These are phyloP conservation scores for Volvox reticuliferus DNA, from an alignment of 139 green algal genomes.

Conservation along the genomic window DNA sequence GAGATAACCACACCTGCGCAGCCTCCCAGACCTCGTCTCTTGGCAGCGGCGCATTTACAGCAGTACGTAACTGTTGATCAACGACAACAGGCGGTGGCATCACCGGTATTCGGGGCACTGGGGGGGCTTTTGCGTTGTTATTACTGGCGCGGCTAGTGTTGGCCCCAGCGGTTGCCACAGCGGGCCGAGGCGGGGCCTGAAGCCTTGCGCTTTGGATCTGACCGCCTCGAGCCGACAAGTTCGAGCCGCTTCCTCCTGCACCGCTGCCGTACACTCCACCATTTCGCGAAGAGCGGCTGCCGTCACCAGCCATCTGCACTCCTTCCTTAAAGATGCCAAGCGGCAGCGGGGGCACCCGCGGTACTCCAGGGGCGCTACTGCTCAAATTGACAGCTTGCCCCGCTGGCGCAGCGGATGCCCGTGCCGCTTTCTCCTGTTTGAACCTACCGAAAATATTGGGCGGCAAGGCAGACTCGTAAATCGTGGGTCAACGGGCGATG, in stretches of 20 bases:
- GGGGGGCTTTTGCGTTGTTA: conserved; percentile 3
- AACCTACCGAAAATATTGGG: background rate
- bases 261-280: background rate
- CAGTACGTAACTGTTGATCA: background rate
- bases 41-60: conserved; percentile 3
- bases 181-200: background rate
- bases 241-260: background rate
- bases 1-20: background rate
- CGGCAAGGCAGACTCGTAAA: no score
- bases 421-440: conserved; percentile 30
- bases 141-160: background rate
- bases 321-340: background rate
- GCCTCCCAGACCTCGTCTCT: conserved; percentile 39
- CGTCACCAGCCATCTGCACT: background rate
- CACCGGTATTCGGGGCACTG: background rate
- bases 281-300: background rate
- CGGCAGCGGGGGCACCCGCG: background rate
- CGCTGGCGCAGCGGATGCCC: background rate
- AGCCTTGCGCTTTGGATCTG: background rate
- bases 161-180: background rate
- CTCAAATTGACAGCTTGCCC: background rate
- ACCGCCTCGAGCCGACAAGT: background rate
- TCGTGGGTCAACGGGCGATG: no score
- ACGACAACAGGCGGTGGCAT: background rate
- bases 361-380: background rate